Percentiles rank a stretch among this genome's conserved stretches.
These are phyloP conservation scores for Epichloe uncinata DNA, from an alignment of 2,329 filamentous ascomycete species.

Conservation along the genomic window DNA sequence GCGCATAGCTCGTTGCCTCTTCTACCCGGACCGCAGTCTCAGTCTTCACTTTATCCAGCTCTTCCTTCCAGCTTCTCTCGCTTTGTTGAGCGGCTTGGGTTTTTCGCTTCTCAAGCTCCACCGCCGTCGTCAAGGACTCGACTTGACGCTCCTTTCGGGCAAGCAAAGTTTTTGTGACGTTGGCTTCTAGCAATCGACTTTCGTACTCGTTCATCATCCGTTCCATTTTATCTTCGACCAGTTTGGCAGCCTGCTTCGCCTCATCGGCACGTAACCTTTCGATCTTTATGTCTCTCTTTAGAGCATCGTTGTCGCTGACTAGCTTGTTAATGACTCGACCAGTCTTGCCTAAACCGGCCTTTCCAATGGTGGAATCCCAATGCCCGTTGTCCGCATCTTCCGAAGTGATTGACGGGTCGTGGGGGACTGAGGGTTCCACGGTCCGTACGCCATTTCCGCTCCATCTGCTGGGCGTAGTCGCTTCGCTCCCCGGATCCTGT, in stretches of 20 bases:
- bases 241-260: conserved; percentile 51
- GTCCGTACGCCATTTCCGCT: conserved; percentile 18
- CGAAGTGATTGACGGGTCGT: conserved; percentile 14
- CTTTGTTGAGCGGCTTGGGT: conserved; percentile 44
- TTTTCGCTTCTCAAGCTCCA: conserved; percentile 52
- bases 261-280: conserved; percentile 55
- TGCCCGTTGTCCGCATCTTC: conserved; percentile 24
- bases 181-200: conserved; percentile 53
- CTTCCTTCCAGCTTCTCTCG: conserved; percentile 47
- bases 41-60: conserved; percentile 47
- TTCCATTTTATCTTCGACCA: conserved; percentile 60
- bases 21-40: conserved; percentile 52
- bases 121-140: conserved; percentile 48
- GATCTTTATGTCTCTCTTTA: conserved; percentile 60
- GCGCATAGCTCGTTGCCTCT: conserved; percentile 49
- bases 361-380: conserved; percentile 57
- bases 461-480: conserved; percentile 18
- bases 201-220: conserved; percentile 56
- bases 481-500: conserved; percentile 14
- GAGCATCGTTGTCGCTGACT: conserved; percentile 65
- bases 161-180: conserved; percentile 57
- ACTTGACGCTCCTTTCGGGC: conserved; percentile 63
- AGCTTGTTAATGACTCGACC: conserved; percentile 70
- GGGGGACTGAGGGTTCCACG: conserved; percentile 17
- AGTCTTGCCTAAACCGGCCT: conserved; percentile 59